phyloP scores from a whole-genome alignment of 352 stramenopile genomes.

The Phytophthora uliginosa region DNA sequence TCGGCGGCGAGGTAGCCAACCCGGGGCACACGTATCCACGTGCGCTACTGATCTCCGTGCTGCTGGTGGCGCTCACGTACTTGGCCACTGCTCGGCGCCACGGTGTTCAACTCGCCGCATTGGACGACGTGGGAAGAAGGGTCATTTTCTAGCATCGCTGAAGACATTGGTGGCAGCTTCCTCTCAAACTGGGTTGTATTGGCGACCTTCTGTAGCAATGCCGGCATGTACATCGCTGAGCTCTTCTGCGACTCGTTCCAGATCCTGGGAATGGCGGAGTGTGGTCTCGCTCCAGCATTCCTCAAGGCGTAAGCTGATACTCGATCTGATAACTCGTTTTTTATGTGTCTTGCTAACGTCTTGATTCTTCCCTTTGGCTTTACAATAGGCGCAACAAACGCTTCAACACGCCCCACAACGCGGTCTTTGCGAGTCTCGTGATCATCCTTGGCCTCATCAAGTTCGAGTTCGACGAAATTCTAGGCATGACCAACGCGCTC shows the following conservation, averaged over 20 bases:
- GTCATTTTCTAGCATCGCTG: constrained; percentile 88
- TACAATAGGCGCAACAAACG: constrained; percentile 56
- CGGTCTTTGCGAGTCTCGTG: constrained; percentile 51
- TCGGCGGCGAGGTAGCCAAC: constrained; percentile 91
- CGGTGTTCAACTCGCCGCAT: constrained; percentile 70
- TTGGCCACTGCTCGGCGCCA: constrained; percentile 89
- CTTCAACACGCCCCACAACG: constrained; percentile 64
- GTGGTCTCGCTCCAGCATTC: constrained; percentile 85
- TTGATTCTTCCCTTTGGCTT: constrained; percentile 5
- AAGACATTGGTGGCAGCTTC: constrained; percentile 89
- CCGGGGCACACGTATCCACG: constrained; percentile 82
- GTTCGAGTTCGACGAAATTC: constrained; percentile 81
- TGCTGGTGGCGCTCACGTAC: constrained; percentile 88
- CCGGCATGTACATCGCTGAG: constrained; percentile 95
- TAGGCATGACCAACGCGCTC: constrained; percentile 93
- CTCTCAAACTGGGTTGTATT: constrained; percentile 93
- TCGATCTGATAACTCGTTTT: not conserved
- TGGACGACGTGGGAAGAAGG: constrained; percentile 92
- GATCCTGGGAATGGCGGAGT: constrained; percentile 85
- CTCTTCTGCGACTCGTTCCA: constrained; percentile 94
- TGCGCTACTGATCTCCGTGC: constrained; percentile 83
- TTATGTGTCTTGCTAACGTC: constrained; percentile 4
- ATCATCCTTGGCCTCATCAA: constrained; percentile 67
- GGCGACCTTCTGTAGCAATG: constrained; percentile 91
- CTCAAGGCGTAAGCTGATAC: constrained; percentile 76